Evolutionary conservation across 768 basidiomycete species (phyloP), one percentile per base, ranked within the genome.

Genomic region (Suillus subluteus): DNA sequence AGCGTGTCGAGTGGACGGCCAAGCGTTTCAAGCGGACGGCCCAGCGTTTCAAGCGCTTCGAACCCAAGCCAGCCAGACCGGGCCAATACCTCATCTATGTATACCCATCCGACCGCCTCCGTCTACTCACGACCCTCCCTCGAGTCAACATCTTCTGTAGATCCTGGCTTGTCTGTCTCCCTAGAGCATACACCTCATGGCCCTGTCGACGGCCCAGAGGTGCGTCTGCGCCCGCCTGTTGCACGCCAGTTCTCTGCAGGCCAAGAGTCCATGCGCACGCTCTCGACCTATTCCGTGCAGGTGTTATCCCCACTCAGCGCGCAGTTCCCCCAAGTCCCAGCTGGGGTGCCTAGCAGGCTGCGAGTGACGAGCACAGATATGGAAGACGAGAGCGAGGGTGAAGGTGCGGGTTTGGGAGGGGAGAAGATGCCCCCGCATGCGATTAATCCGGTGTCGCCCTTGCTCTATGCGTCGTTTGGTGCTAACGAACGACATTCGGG

Each of bases 381-480:
- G 0, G 43, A 55, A 5, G 41, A 48, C 13, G 18, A 50, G n/a
- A 23, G 30, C 4, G 40, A 15, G 9, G 62, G 6, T 4, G 50
- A 26, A 26, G 66, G 70, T 50, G 68, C 69, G n/a, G 15, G 41
- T 55, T 56, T 69, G 30, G 61, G 62, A 6, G 37, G 38, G 26
- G 63, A 62, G 46, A 52, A 62, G 3, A 18, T 65, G 48, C 44
- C 55, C 30, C 59, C 70, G 23, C 7, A 55, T 55, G 66, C 18
- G 12, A 46, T 44, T 12, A 66, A 70, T 63, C 40, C 69, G 41
- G 55, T 77, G 1, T 81, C 81, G 9, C 82, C 82, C 21, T 64
- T 82, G 9, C 70, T 83, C 50, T 81, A 83, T 70, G 77, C 82
- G 40, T 75, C 75, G 11, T 84, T 84, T 70, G 75, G 79, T 52